Evolutionary conservation across 2,329 filamentous ascomycete genomes (phyloP).

Genomic region (Ophiosphaerella korrae): DNA sequence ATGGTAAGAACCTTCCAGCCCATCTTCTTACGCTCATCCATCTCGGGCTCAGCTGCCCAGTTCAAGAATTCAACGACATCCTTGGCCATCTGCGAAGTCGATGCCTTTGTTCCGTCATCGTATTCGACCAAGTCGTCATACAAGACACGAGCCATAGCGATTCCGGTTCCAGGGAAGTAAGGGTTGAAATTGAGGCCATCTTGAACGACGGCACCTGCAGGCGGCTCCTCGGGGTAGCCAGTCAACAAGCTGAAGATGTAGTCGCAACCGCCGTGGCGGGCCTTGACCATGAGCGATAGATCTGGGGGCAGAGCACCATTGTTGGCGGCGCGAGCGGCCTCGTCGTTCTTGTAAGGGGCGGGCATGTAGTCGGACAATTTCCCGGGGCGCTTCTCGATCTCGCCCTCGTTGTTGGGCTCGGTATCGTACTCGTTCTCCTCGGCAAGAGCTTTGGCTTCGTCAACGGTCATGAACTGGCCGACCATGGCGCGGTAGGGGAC

Average conservation of each 20-base stretch:
- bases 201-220: conserved; percentile 82
- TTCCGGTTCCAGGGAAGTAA: conserved; percentile 98
- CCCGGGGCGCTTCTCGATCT: conserved; percentile 97
- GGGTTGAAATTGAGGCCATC: conserved; percentile 99
- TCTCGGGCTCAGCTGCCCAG: conserved; percentile 98
- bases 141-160: conserved; percentile 97
- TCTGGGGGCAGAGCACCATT: conserved; percentile 97
- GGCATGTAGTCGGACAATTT: conserved; percentile 99
- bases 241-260: conserved; percentile 98
- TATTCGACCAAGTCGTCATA: conserved; percentile 98
- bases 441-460: conserved; percentile 95
- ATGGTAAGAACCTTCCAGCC: conserved; percentile 93
- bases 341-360: conserved; percentile 96
- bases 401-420: conserved; percentile 96
- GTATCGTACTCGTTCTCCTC: conserved; percentile 99
- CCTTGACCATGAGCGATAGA: conserved; percentile 97
- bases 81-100: conserved; percentile 99
- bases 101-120: conserved; percentile 92
- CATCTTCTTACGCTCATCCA: conserved; percentile 99
- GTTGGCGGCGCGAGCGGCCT: conserved; percentile 96
- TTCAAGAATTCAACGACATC: conserved; percentile 98
- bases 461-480: conserved; percentile 89
- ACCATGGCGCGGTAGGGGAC: conserved; percentile 93
- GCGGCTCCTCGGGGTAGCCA: conserved; percentile 95
- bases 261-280: conserved; percentile 93